A percentile compares a stretch with the other conserved stretches of the same genome.
These are phyloP conservation scores for Salvia splendens DNA, from an alignment of 257 asterid genomes.

Conservation along the genomic window DNA sequence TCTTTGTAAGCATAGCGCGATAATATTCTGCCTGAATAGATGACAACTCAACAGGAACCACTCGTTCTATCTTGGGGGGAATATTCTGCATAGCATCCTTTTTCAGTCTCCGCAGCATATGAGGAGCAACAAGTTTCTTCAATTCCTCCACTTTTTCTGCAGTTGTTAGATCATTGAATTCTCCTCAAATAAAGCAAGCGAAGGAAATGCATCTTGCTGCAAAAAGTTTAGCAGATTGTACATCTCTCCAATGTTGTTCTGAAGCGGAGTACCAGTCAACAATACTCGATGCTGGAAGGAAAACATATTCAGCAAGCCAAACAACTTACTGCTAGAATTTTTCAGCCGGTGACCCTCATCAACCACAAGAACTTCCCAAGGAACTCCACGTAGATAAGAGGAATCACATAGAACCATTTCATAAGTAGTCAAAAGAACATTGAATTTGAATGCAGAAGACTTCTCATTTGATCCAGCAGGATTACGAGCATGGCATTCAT, in stretches of 20 bases:
- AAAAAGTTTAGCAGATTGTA: constrained; percentile 86
- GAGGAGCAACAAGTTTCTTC: constrained; percentile 98
- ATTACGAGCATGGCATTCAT: constrained; percentile 85
- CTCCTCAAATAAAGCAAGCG: constrained; percentile 87
- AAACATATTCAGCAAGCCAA: constrained; percentile 80
- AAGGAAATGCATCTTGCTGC: constrained; percentile 93
- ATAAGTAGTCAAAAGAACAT: constrained; percentile 90
- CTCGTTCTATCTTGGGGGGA: constrained; percentile 95
- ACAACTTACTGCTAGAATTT: constrained; percentile 83
- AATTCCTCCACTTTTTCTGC: constrained; percentile 94
- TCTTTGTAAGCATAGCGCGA: constrained; percentile 98
- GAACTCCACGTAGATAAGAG: constrained; percentile 77
- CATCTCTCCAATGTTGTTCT: constrained; percentile 98
- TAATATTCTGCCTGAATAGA: constrained; percentile 98
- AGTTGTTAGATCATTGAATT: constrained; percentile 87
- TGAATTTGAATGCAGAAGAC: constrained; percentile 68
- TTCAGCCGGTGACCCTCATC: constrained; percentile 99
- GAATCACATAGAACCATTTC: constrained; percentile 97
- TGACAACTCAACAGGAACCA: constrained; percentile 97
- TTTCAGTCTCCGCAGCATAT: constrained; percentile 94
- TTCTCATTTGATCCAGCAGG: constrained; percentile 49
- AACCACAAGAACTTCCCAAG: constrained; percentile 99
- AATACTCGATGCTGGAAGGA: constrained; percentile 92
- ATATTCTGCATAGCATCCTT: constrained; percentile 97
- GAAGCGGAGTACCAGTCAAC: constrained; percentile 97